Base-by-base conservation (phyloP, 176 grass and related monocot species). In the Carex myosuroides region DNA sequence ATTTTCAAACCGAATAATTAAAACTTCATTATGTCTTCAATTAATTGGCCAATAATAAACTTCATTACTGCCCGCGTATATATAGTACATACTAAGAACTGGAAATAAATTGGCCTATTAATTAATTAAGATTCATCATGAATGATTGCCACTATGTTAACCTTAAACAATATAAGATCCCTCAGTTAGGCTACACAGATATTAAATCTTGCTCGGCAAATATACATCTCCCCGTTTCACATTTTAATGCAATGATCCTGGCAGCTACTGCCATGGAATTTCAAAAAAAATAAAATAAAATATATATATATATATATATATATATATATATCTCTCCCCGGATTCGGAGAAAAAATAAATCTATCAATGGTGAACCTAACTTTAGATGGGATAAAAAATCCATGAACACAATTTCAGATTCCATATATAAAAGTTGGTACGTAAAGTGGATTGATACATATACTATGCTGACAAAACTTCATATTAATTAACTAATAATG, bases 121-220 rank as follows among this genome's bases (percentile, higher is more conserved):
- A 74, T 74, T 53, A 26, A 26, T 24, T 74, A 74, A 74, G 70
- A 74, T 29, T 52, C 39, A 74, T 74, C 41, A 74, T 22, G n/a
- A n/a, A 74, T 22, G n/a, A 41, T 46, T 46, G 16, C 35, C 37
- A 50, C 70, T 26, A 0, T 26, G 9, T 74, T 75, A 52, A 74
- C 12, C 20, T 13, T 24, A 75, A 75, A 5, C n/a, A 14, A 6
- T 52, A 62, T 52, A 50, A 75, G 0, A 3, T 44, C 3, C 13
- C 53, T 75, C 4, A 11, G 3, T 75, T 26, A 52, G 44, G 44
- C 6, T 44, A 35, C 1, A 44, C 46, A 9, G 37, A 20, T 20
- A 71, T 37, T 71, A n/a, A 3, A 71, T 13, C n/a, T 71, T 44
- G 24, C 6, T 67, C 13, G 13, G 64, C 13, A 63, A 35, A 44